Evolutionary conservation across 148 eudicot genomes (phyloP).

Genomic region (Silene latifolia): DNA sequence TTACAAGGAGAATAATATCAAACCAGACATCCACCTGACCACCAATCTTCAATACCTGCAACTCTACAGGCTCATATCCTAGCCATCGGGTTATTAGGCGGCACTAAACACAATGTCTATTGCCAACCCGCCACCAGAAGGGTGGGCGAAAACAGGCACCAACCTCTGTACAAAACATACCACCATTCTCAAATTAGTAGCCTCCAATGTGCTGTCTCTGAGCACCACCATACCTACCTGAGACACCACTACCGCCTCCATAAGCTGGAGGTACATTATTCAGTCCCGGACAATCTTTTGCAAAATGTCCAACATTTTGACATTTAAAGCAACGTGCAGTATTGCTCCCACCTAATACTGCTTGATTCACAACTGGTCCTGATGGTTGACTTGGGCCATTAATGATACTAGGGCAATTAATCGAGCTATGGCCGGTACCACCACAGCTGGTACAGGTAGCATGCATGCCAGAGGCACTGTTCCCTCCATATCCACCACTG

Average conservation of each 20-base stretch:
- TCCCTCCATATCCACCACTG: constrained; percentile 36
- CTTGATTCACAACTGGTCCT: constrained; percentile 15
- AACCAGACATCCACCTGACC: too few species aligned
- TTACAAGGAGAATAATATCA: too few species aligned
- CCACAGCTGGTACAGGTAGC: constrained; percentile 63
- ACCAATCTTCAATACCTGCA: too few species aligned
- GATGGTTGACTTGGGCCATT: constrained; percentile 38
- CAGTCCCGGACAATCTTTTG: constrained; percentile 63
- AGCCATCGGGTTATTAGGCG: too few species aligned
- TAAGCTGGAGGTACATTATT: constrained; percentile 54
- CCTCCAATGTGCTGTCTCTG: constrained; percentile 53
- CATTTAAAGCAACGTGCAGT: constrained; percentile 63
- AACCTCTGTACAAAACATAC: constrained; percentile 19
- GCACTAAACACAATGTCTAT: too few species aligned
- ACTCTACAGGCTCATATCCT: too few species aligned
- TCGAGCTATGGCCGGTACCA: constrained; percentile 53
- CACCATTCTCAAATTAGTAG: constrained; percentile 20
- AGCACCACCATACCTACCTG: constrained; percentile 52
- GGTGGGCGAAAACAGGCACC: neutral
- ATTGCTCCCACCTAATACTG: constrained; percentile 21
- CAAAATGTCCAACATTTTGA: constrained; percentile 73
- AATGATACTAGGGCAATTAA: constrained; percentile 60
- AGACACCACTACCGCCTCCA: constrained; percentile 38
- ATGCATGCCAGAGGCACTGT: constrained; percentile 30
- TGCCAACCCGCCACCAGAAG: too few species aligned